phyloP scores from a whole-genome alignment of 2,329 filamentous ascomycete species.

The Tolypocladium amazonense region DNA sequence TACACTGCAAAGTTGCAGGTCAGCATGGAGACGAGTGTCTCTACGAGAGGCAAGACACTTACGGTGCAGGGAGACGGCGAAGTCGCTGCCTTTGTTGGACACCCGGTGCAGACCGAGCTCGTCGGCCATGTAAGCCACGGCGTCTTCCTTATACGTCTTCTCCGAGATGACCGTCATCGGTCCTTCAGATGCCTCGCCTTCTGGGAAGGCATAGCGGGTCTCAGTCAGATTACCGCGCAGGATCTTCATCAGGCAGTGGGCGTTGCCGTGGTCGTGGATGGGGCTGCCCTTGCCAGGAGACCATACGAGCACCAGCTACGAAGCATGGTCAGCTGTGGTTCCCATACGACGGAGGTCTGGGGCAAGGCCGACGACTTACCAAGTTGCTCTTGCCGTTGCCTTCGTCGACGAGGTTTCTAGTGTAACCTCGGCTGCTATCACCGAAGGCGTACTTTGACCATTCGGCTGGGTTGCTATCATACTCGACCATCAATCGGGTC shows the following conservation, averaged over 20 bases:
- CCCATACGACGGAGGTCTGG: not conserved
- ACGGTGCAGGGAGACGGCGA: conserved; percentile 76
- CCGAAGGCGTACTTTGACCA: conserved; percentile 69
- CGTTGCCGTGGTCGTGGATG: conserved; percentile 82
- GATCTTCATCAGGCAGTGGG: conserved; percentile 89
- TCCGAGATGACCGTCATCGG: conserved; percentile 57
- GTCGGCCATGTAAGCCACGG: conserved; percentile 87
- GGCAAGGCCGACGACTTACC: conserved; percentile 30
- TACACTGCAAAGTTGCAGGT: conserved; percentile 44
- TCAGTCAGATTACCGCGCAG: conserved; percentile 71
- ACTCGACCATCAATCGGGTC: conserved; percentile 61
- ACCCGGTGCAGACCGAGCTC: conserved; percentile 79
- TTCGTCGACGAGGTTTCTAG: conserved; percentile 80
- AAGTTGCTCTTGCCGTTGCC: conserved; percentile 73
- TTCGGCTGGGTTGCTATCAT: conserved; percentile 56
- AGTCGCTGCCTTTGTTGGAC: conserved; percentile 62
- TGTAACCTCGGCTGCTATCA: conserved; percentile 64
- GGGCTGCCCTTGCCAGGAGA: conserved; percentile 71
- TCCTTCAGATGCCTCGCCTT: conserved; percentile 30
- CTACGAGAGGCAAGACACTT: conserved; percentile 18
- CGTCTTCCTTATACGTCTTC: conserved; percentile 56
- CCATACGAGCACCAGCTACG: conserved; percentile 79
- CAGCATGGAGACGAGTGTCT: conserved; percentile 20
- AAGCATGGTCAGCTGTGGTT: not conserved
- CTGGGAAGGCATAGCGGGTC: conserved; percentile 69